Conservation (phyloP, 129 eudicot genomes). For the Solidago caesia region DNA sequence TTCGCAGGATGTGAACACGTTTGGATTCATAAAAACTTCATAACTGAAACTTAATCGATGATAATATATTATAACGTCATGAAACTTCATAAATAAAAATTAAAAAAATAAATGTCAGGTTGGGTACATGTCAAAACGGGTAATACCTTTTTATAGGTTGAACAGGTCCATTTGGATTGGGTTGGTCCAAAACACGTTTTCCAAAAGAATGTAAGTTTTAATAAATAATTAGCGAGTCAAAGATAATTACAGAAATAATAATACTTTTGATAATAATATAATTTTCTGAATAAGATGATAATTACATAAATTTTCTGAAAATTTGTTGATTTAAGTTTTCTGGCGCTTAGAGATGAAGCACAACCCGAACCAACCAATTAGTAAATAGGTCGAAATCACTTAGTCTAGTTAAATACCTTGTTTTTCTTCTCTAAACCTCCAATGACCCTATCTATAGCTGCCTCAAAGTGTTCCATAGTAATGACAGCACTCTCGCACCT, state of each 20-base stretch:
- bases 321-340: neutral
- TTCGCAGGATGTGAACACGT: neutral
- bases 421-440: constrained; percentile 84
- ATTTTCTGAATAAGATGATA: neutral
- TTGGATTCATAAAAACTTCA: too few relatives aligned
- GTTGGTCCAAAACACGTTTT: neutral
- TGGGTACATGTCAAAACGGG: neutral
- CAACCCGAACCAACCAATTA: neutral
- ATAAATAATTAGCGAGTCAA: neutral
- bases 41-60: too few relatives aligned
- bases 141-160: neutral
- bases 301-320: neutral
- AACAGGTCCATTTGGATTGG: neutral
- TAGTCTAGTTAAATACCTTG: constrained; percentile 41
- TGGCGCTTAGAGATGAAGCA: neutral
- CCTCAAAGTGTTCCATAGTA: constrained; percentile 70
- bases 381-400: neutral
- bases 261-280: neutral
- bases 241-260: neutral
- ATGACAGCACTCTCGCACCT: constrained; percentile 52
- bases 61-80: too few relatives aligned
- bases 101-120: neutral
- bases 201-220: neutral
- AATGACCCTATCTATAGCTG: constrained; percentile 76
- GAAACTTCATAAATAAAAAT: too few relatives aligned